Evolutionary conservation across 257 asterid genomes (phyloP).

Genomic region (Echium plantagineum): DNA sequence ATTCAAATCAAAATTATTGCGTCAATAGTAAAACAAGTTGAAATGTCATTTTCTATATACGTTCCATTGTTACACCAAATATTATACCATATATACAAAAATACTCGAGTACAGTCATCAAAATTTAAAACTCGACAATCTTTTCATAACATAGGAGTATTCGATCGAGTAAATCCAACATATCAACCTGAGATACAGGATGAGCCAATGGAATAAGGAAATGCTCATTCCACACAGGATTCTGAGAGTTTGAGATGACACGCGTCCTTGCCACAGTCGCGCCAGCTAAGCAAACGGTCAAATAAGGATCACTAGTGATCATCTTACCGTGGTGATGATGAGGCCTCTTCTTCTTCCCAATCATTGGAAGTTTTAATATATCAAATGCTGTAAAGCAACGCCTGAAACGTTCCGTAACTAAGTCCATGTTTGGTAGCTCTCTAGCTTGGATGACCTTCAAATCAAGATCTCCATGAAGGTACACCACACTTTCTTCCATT

Average conservation of each 20-base stretch:
- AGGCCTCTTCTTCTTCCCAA: constrained; percentile 3
- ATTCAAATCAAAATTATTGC: too few relatives aligned
- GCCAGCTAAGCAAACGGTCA: constrained; percentile 66
- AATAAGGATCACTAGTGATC: constrained; percentile 92
- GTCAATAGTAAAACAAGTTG: too few relatives aligned
- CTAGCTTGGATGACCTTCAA: constrained; percentile 73
- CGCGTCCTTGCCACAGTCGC: constrained; percentile 84
- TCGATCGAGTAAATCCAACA: too few relatives aligned
- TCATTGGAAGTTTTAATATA: constrained; percentile 37
- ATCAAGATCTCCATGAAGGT: constrained; percentile 87
- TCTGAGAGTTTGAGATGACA: constrained; percentile 64
- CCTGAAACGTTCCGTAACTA: constrained; percentile 57
- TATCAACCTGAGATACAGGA: constrained; percentile 63
- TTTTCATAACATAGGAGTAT: too few relatives aligned
- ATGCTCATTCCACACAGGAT: constrained; percentile 77
- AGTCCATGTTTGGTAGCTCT: constrained; percentile 78
- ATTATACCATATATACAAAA: too few relatives aligned
- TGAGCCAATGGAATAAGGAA: constrained; percentile 77
- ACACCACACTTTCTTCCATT: constrained; percentile 9
- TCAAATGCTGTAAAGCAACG: constrained; percentile 50
- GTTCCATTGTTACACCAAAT: too few relatives aligned
- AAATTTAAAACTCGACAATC: too few relatives aligned
- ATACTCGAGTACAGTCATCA: too few relatives aligned
- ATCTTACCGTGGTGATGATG: constrained; percentile 27
- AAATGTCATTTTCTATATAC: too few relatives aligned